Conservation (phyloP, 352 stramenopile genomes). For the Heterotrichella gracilis region DNA sequence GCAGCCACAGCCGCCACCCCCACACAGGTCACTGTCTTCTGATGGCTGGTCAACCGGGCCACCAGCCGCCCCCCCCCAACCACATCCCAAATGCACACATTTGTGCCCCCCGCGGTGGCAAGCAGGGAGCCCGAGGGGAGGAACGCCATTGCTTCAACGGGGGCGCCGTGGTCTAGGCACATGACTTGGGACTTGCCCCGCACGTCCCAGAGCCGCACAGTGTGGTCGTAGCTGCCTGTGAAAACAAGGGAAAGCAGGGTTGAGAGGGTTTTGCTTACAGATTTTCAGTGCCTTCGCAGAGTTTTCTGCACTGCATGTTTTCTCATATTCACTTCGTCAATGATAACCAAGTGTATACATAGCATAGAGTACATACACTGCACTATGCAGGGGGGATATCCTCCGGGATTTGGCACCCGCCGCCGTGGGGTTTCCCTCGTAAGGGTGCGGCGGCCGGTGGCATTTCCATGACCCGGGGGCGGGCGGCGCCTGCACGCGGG, state of each 20-base stretch:
- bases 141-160: slow-evolving; percentile 45
- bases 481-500: no score
- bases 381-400: no score
- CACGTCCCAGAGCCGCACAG: slow-evolving; percentile 54
- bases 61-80: slow-evolving; percentile 41
- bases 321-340: no score
- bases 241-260: slow-evolving; percentile 39
- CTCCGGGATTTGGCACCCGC: no score
- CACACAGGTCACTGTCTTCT: slow-evolving; percentile 62
- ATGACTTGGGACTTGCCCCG: slow-evolving; percentile 26
- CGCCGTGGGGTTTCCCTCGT: no score
- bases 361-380: no score
- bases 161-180: slow-evolving; percentile 39
- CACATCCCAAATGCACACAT: slow-evolving; percentile 59
- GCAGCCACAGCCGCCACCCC: slow-evolving; percentile 40
- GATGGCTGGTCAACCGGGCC: slow-evolving; percentile 50
- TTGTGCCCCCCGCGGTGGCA: slow-evolving; percentile 42
- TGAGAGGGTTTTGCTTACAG: no score
- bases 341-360: no score
- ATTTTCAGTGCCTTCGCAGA: no score
- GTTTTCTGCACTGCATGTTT: no score
- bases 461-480: no score
- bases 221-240: slow-evolving; percentile 57
- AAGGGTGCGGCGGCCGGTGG: no score
- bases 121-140: slow-evolving; percentile 36